Conservation (phyloP, 108 stramenopile species). For the Parmales sp. region DNA sequence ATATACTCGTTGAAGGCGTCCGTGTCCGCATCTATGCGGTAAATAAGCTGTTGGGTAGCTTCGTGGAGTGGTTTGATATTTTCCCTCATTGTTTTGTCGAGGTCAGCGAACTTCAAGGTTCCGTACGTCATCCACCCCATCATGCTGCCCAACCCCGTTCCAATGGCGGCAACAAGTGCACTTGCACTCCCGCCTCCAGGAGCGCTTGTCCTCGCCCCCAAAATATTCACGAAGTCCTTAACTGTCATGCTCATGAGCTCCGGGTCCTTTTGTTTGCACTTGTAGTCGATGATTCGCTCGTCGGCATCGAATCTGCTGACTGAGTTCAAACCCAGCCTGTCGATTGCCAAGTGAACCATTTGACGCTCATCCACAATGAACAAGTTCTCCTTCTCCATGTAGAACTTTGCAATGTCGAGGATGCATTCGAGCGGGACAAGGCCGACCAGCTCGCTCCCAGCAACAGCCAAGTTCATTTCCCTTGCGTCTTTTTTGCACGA, state of each 20-base stretch:
- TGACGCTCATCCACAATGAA: slow-evolving; percentile 3
- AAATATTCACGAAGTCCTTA: slow-evolving; percentile 1
- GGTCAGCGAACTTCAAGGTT: neutral
- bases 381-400: slow-evolving; percentile 13
- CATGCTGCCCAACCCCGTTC: slow-evolving; percentile 5
- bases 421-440: neutral
- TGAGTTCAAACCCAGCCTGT: neutral
- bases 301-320: neutral
- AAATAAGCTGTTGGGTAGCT: neutral
- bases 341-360: neutral
- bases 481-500: slow-evolving; percentile 1
- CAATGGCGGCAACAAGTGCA: slow-evolving; percentile 2
- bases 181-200: slow-evolving; percentile 6
- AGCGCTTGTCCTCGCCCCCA: neutral
- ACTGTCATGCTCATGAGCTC: slow-evolving; percentile 7
- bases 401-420: slow-evolving; percentile 4
- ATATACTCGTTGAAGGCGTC: slow-evolving; percentile 10
- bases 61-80: neutral
- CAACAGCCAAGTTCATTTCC: slow-evolving; percentile 1
- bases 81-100: neutral
- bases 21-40: neutral
- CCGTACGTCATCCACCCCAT: slow-evolving; percentile 12
- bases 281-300: slow-evolving; percentile 5
- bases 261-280: neutral
- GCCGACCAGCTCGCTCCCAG: slow-evolving; percentile 4